Conservation (phyloP, 2,329 filamentous ascomycete species). For the Fusarium lyarnte region DNA sequence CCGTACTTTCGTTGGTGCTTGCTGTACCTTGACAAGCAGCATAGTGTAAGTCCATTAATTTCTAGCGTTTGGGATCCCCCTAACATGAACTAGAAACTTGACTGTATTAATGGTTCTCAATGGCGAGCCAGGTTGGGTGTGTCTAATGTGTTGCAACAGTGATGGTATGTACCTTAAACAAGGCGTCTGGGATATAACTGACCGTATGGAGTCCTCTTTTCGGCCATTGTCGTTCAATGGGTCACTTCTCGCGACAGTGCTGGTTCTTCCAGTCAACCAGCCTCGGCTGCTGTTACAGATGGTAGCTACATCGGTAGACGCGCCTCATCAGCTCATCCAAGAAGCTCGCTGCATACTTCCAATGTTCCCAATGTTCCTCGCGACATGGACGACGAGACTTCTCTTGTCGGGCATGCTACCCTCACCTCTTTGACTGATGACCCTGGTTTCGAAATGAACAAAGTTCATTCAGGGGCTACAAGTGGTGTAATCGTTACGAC, state of each 20-base stretch:
- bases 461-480: conserved; percentile 28
- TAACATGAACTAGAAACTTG: conserved; percentile 59
- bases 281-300: conserved; percentile 15
- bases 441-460: conserved; percentile 31
- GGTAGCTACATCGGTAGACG: conserved; percentile 17
- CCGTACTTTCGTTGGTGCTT: conserved; percentile 68
- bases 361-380: conserved; percentile 21
- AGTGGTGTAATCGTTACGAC: conserved; percentile 50
- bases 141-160: conserved; percentile 71
- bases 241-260: conserved; percentile 59
- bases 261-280: conserved; percentile 43
- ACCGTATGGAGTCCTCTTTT: conserved; percentile 63
- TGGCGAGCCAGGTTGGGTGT: conserved; percentile 72
- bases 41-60: conserved; percentile 57
- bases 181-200: background rate
- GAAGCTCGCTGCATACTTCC: conserved; percentile 7
- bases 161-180: conserved; percentile 58
- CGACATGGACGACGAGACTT: conserved; percentile 41
- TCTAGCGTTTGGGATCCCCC: background rate
- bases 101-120: conserved; percentile 66
- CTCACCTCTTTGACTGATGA: conserved; percentile 34
- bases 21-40: conserved; percentile 66
- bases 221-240: conserved; percentile 70
- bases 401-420: conserved; percentile 37
- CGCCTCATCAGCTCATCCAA: conserved; percentile 9